phyloP scores from a whole-genome alignment of 2,329 filamentous ascomycete species.

The Simplicillium aogashimaense region DNA sequence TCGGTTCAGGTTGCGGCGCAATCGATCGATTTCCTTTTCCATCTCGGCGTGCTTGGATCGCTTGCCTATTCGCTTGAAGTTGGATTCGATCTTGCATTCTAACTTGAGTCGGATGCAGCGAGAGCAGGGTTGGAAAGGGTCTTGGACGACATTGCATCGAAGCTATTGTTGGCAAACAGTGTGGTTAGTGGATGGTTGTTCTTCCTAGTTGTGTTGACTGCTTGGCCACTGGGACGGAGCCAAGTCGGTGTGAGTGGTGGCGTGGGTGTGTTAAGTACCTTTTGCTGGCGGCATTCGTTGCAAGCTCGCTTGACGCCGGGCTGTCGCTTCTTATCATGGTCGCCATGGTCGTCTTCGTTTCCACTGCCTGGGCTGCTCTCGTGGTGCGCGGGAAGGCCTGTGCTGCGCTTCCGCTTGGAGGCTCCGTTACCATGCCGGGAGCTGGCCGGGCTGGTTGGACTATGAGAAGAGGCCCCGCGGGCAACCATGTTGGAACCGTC shows the following conservation, averaged over 20 bases:
- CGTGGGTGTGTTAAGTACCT: slow-evolving; percentile 40
- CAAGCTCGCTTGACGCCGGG: slow-evolving; percentile 70
- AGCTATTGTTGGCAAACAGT: slow-evolving; percentile 36
- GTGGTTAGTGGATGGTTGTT: slow-evolving; percentile 7
- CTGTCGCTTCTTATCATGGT: slow-evolving; percentile 52
- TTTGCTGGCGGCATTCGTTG: slow-evolving; percentile 79
- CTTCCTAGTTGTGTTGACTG: neutral
- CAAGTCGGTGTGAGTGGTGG: neutral
- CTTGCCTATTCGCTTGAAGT: slow-evolving; percentile 79
- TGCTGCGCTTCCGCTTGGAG: slow-evolving; percentile 51
- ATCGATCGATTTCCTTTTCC: slow-evolving; percentile 69
- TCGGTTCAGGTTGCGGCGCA: slow-evolving; percentile 50
- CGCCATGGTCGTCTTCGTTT: slow-evolving; percentile 45
- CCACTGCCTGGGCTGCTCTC: slow-evolving; percentile 54
- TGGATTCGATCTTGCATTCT: slow-evolving; percentile 77
- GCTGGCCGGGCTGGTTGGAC: slow-evolving; percentile 46
- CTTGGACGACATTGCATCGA: slow-evolving; percentile 75
- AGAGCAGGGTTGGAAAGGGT: slow-evolving; percentile 68
- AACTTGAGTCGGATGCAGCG: slow-evolving; percentile 72
- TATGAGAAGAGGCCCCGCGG: slow-evolving; percentile 37
- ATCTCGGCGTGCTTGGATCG: slow-evolving; percentile 76
- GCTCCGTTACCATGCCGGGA: slow-evolving; percentile 37
- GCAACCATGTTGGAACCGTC: slow-evolving; percentile 36
- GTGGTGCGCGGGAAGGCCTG: slow-evolving; percentile 32
- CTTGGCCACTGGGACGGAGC: slow-evolving; percentile 1